Base-by-base conservation (phyloP, 176 grass and related monocot genomes). In the Lolium rigidum region DNA sequence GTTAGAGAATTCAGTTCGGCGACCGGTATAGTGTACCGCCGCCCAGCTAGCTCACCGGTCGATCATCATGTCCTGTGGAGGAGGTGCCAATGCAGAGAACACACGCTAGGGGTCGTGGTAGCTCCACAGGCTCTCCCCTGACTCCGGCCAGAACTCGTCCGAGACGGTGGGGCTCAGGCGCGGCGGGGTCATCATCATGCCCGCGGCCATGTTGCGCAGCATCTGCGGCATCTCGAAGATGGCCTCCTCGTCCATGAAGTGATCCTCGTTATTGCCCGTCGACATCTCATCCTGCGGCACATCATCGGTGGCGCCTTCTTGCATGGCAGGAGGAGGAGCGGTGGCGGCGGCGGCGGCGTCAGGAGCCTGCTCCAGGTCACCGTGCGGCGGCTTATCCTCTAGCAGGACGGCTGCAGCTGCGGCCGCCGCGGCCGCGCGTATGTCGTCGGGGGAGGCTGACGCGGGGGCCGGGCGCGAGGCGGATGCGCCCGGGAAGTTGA, bases 101-200 rank as follows among this genome's bases (percentile, higher is more conserved):
- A 50, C n/a, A 18, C n/a, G 48, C 79, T 92, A 94, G 9, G 91
- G 91, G 59, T 90, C 91, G 50, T 66, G 89, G 57, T 97, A 97
- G 82, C 93, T 95, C 95, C 95, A 97, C 2, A 97, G 82, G 91
- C 87, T 90, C 44, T 88, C 92, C 61, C 74, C 93, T 21, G 65
- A 68, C 72, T 90, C 89, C 13, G 82, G 85, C 70, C 87, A 43
- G 41, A 6, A 90, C 21, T 92, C 89, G 65, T 98, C 91, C 49
- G 95, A 93, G 66, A 86, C 72, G 25, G 70, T 65, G 64, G 82
- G 90, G 74, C 89, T 95, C 44, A 98, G 81, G 88, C 93, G 89
- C 3, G 95, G 95, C 13, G 95, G 95, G 84, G 93, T 95, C 95
- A 98, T 98, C 89, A 98, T 93, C 95, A 98, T 98, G 54, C 95